Conservation (phyloP, 1,284 basidiomycete species). For the Ceratobasidium sp. region DNA sequence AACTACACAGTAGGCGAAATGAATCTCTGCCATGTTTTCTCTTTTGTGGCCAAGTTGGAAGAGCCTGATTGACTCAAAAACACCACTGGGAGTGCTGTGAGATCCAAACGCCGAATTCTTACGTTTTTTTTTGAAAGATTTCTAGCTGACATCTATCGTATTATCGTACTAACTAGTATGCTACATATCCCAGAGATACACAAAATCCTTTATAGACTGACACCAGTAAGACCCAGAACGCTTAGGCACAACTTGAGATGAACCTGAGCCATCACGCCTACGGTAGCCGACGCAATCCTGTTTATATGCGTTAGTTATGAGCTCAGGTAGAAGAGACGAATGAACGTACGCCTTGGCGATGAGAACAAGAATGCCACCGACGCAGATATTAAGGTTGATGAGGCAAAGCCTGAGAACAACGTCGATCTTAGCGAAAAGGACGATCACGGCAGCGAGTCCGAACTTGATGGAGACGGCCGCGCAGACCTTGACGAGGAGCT, state of each 20-base stretch:
- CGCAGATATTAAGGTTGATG: constrained; percentile 6
- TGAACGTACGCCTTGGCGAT: constrained; percentile 10
- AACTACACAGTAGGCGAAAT: no score
- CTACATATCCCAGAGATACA: no score
- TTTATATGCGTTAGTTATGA: no score
- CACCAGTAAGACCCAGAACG: constrained; percentile 1
- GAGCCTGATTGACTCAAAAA: no score
- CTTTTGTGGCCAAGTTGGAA: no score
- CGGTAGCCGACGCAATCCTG: constrained; percentile 10
- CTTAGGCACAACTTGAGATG: constrained; percentile 10
- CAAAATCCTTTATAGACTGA: not conserved
- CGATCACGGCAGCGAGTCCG: not conserved
- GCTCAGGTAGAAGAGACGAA: not conserved
- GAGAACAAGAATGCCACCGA: not conserved
- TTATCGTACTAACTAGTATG: no score
- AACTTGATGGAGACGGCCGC: not conserved
- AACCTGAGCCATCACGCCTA: constrained; percentile 5
- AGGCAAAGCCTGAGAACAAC: constrained; percentile 4
- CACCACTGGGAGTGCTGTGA: no score
- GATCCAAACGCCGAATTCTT: no score
- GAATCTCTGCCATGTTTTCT: no score
- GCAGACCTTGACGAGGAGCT: constrained; percentile 17
- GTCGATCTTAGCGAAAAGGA: constrained; percentile 9
- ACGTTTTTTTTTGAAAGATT: no score
- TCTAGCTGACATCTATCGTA: no score